phyloP scores from a whole-genome alignment of 2,329 filamentous ascomycete genomes.

The Botryotinia convoluta region DNA sequence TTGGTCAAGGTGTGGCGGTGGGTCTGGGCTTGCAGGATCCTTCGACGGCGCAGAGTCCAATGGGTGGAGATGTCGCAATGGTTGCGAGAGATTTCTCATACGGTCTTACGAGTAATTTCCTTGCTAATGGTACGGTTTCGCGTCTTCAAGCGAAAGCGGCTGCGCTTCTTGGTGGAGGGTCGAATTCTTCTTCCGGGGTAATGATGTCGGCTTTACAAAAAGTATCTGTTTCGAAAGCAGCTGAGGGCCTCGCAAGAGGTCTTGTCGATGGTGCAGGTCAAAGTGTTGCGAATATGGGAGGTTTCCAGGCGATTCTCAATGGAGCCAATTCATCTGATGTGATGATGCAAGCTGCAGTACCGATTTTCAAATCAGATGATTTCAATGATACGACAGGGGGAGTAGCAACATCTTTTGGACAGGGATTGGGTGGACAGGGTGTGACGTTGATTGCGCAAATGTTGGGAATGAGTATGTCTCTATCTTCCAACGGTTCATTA shows the following conservation, averaged over 20 bases:
- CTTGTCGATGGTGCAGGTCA: constrained; percentile 14
- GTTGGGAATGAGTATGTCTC: not conserved
- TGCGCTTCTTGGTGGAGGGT: constrained; percentile 4
- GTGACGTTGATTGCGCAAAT: constrained; percentile 6
- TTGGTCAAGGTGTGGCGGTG: constrained; percentile 14
- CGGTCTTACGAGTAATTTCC: constrained; percentile 15
- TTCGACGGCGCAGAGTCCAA: not conserved
- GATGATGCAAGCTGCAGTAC: constrained; percentile 1
- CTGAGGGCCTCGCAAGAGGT: constrained; percentile 15
- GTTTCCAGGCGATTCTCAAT: constrained; percentile 11
- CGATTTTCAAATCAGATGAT: not conserved
- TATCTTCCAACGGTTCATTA: not conserved
- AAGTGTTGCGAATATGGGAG: constrained; percentile 15
- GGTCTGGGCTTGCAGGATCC: constrained; percentile 15
- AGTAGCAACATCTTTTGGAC: constrained; percentile 16
- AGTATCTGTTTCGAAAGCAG: constrained; percentile 15
- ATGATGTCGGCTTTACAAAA: constrained; percentile 3
- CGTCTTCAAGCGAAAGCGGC: constrained; percentile 9
- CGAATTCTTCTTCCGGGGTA: constrained; percentile 1
- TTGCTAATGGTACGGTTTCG: constrained; percentile 14
- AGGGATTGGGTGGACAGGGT: constrained; percentile 13
- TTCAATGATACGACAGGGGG: constrained; percentile 15
- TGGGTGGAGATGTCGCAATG: constrained; percentile 12
- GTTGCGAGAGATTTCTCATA: constrained; percentile 8
- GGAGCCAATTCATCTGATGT: not conserved